These are phyloP conservation scores for Musa schizocarpa DNA, from an alignment of 176 grass and related monocot species.

Conservation along the genomic window DNA sequence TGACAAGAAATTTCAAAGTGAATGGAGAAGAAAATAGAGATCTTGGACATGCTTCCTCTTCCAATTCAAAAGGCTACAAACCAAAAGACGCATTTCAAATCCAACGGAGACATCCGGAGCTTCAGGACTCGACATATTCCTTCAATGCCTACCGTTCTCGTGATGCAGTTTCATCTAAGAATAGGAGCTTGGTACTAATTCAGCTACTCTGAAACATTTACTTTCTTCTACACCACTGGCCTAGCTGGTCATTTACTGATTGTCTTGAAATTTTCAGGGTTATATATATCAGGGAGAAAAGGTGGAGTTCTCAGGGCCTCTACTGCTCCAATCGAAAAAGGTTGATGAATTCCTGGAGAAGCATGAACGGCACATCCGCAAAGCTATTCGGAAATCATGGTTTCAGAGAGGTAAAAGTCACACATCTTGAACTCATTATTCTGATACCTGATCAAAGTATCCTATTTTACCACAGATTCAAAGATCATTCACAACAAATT, in stretches of 20 bases:
- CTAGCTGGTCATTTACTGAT: background rate
- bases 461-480: background rate
- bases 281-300: slow-evolving; percentile 38
- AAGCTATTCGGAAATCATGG: slow-evolving; percentile 55
- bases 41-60: background rate
- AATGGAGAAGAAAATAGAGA: slow-evolving; percentile 13
- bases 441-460: background rate
- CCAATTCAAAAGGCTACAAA: background rate
- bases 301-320: slow-evolving; percentile 60
- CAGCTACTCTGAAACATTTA: background rate
- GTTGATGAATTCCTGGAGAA: slow-evolving; percentile 72
- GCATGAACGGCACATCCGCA: slow-evolving; percentile 62
- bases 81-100: slow-evolving; percentile 50
- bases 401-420: slow-evolving; percentile 23
- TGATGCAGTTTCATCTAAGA: background rate
- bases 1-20: background rate
- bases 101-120: slow-evolving; percentile 53
- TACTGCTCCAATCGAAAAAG: slow-evolving; percentile 40
- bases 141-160: slow-evolving; percentile 3
- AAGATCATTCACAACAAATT: background rate
- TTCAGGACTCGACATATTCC: slow-evolving; percentile 29
- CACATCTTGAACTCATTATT: background rate
- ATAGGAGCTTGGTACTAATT: background rate
- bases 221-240: background rate
- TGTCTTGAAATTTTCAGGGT: slow-evolving; percentile 29